A percentile compares a stretch with the other conserved stretches of the same genome.
Conservation (phyloP, 2,329 filamentous ascomycete genomes). For the Colletotrichum higginsianum region DNA sequence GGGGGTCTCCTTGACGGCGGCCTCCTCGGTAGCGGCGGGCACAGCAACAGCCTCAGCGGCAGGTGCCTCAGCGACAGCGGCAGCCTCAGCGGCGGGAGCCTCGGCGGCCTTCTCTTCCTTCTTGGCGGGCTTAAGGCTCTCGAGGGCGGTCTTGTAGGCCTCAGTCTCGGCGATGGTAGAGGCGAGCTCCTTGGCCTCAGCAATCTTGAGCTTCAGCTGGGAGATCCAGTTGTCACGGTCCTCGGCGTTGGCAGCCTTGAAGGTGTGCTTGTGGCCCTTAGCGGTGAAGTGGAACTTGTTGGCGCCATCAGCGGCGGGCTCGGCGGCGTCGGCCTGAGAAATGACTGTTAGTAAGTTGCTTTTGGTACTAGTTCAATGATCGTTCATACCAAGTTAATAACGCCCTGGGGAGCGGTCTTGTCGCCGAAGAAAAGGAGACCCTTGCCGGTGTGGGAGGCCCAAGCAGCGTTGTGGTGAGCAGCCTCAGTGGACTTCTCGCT, state of each 20-base stretch:
- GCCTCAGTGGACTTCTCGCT: slow-evolving; percentile 85
- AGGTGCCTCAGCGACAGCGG: slow-evolving; percentile 50
- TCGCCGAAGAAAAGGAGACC: slow-evolving; percentile 93
- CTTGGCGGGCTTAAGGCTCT: slow-evolving; percentile 73
- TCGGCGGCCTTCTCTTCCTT: slow-evolving; percentile 60
- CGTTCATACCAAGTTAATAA: slow-evolving; percentile 85
- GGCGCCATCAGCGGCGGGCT: slow-evolving; percentile 81
- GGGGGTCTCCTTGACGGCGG: slow-evolving; percentile 53
- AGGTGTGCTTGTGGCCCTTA: slow-evolving; percentile 91
- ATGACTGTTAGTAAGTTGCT: slow-evolving; percentile 47
- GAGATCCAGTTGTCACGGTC: slow-evolving; percentile 96
- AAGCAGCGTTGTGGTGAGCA: slow-evolving; percentile 85
- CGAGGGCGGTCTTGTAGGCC: slow-evolving; percentile 88
- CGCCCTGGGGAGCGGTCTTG: slow-evolving; percentile 84
- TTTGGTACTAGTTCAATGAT: slow-evolving; percentile 3
- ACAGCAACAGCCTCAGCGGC: slow-evolving; percentile 48
- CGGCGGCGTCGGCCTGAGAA: slow-evolving; percentile 71
- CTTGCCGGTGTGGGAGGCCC: slow-evolving; percentile 95
- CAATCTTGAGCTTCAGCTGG: slow-evolving; percentile 85
- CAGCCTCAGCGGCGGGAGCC: slow-evolving; percentile 54
- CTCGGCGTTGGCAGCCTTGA: slow-evolving; percentile 82
- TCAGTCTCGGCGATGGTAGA: slow-evolving; percentile 82
- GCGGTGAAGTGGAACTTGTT: slow-evolving; percentile 90
- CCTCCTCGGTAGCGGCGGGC: slow-evolving; percentile 48
- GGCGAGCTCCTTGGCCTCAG: slow-evolving; percentile 87